Percentiles rank a stretch among this genome's conserved stretches.
Conservation (phyloP, 495 filamentous ascomycete species). For the Aspergillus carlsbadensis region DNA sequence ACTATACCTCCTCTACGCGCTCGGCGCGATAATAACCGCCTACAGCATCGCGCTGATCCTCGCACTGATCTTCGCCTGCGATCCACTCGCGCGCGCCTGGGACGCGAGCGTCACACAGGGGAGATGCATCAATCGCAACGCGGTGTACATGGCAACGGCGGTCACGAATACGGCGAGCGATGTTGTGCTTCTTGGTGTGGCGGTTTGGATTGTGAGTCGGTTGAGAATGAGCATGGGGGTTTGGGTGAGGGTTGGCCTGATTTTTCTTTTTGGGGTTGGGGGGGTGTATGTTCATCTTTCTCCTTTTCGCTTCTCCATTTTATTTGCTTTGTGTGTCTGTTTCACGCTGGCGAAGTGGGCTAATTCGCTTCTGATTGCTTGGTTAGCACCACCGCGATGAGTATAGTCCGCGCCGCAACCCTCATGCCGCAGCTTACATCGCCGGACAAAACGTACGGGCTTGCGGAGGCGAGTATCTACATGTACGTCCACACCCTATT, state of each 20-base stretch:
- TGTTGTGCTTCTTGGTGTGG: slow-evolving; percentile 34
- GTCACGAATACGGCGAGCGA: slow-evolving; percentile 42
- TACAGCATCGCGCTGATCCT: slow-evolving; percentile 31
- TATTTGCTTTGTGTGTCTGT: background rate
- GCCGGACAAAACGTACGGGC: slow-evolving; percentile 19
- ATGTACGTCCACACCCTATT: slow-evolving; percentile 17
- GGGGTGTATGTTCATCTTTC: slow-evolving; percentile 23
- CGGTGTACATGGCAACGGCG: slow-evolving; percentile 36
- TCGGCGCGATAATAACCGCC: slow-evolving; percentile 19
- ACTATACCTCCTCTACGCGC: slow-evolving; percentile 13
- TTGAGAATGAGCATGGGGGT: slow-evolving; percentile 22
- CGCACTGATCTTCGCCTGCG: slow-evolving; percentile 40
- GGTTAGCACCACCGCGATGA: slow-evolving; percentile 28
- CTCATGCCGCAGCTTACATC: slow-evolving; percentile 20
- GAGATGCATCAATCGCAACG: slow-evolving; percentile 30
- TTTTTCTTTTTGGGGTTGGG: slow-evolving; percentile 25
- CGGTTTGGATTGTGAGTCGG: slow-evolving; percentile 28
- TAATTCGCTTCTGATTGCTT: slow-evolving; percentile 12
- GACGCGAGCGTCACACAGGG: slow-evolving; percentile 24
- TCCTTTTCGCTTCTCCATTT: background rate
- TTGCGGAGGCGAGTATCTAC: slow-evolving; percentile 20
- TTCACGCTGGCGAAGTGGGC: background rate
- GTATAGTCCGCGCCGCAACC: slow-evolving; percentile 28
- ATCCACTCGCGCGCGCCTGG: slow-evolving; percentile 36
- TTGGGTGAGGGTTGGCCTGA: slow-evolving; percentile 22